phyloP scores from a whole-genome alignment of 2,329 filamentous ascomycete species.

The Phaeosphaeria sp. region DNA sequence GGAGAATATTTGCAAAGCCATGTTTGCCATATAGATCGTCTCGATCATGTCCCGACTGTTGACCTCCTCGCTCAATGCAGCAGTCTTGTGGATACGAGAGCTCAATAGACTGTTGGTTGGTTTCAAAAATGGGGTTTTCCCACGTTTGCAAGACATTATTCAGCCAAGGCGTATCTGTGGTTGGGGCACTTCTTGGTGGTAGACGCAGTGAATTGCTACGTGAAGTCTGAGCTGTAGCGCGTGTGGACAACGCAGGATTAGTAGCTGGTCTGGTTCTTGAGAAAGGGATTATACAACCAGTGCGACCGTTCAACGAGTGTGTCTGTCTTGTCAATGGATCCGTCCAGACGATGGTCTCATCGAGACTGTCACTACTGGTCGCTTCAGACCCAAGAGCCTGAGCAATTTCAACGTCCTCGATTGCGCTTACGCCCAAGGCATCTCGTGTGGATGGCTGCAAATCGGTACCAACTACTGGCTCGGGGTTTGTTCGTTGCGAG shows the following conservation, averaged over 20 bases:
- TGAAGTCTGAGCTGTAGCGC: slow-evolving; percentile 19
- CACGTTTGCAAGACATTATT: slow-evolving; percentile 67
- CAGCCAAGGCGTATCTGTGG: slow-evolving; percentile 59
- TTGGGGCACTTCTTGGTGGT: slow-evolving; percentile 16
- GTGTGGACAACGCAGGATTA: slow-evolving; percentile 2
- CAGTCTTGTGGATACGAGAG: slow-evolving; percentile 38
- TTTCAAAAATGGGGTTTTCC: slow-evolving; percentile 78
- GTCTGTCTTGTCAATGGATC: slow-evolving; percentile 65
- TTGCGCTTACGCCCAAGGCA: slow-evolving; percentile 9
- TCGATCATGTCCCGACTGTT: not conserved
- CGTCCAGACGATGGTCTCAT: slow-evolving; percentile 61
- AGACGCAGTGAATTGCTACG: slow-evolving; percentile 44
- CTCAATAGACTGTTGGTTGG: slow-evolving; percentile 52
- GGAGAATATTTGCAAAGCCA: not conserved
- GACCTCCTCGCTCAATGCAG: not conserved
- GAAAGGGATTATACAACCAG: slow-evolving; percentile 53
- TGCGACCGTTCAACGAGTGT: slow-evolving; percentile 61
- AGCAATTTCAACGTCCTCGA: not conserved
- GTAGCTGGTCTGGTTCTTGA: slow-evolving; percentile 17
- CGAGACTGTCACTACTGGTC: slow-evolving; percentile 16
- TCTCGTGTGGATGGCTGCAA: slow-evolving; percentile 13
- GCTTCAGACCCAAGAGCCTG: not conserved
- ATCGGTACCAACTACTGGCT: not conserved
- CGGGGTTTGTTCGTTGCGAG: not conserved
- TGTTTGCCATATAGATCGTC: not conserved